Percentiles rank a stretch among this genome's conserved stretches.
phyloP scores from a whole-genome alignment of 2,329 filamentous ascomycete species.

The Akanthomyces dipterigenus region DNA sequence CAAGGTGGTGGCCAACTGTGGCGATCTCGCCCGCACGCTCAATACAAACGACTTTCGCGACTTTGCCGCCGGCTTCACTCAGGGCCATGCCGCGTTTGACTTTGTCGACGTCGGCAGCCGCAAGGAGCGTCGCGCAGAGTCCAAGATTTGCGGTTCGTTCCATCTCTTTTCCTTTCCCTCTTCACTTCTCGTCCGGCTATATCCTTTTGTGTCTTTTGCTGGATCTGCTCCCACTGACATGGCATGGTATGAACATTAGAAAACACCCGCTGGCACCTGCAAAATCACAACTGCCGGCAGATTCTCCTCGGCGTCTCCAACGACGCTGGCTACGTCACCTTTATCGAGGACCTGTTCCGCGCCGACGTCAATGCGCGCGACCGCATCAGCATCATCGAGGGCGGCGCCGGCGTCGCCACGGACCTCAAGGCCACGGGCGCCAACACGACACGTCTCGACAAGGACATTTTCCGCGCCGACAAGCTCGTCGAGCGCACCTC shows the following conservation, averaged over 20 bases:
- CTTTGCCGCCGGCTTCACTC: conserved; percentile 55
- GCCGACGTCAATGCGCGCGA: conserved; percentile 37
- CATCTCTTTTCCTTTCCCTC: background rate
- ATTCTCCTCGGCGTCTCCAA: conserved; percentile 56
- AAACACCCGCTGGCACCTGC: conserved; percentile 48
- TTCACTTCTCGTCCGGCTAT: too few species aligned
- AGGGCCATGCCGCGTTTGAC: conserved; percentile 52
- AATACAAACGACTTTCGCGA: conserved; percentile 44
- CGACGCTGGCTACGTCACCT: conserved; percentile 53
- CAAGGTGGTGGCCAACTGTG: conserved; percentile 50
- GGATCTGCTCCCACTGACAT: background rate
- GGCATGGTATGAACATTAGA: conserved; percentile 32
- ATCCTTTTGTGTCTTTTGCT: background rate
- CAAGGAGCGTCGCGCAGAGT: conserved; percentile 51
- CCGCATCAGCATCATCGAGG: conserved; percentile 49
- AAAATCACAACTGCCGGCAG: conserved; percentile 55
- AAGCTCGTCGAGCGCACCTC: conserved; percentile 37
- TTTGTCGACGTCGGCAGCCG: conserved; percentile 56
- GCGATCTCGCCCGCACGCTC: conserved; percentile 44
- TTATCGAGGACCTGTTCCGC: conserved; percentile 47
- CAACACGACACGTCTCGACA: conserved; percentile 38
- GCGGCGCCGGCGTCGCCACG: conserved; percentile 37
- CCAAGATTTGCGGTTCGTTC: conserved; percentile 51
- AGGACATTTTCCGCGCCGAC: conserved; percentile 46
- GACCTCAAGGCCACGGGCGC: conserved; percentile 43